Percentiles rank a stretch among this genome's conserved stretches.
These are phyloP conservation scores for Boletus speciosus DNA, from an alignment of 768 basidiomycete species.

Conservation along the genomic window DNA sequence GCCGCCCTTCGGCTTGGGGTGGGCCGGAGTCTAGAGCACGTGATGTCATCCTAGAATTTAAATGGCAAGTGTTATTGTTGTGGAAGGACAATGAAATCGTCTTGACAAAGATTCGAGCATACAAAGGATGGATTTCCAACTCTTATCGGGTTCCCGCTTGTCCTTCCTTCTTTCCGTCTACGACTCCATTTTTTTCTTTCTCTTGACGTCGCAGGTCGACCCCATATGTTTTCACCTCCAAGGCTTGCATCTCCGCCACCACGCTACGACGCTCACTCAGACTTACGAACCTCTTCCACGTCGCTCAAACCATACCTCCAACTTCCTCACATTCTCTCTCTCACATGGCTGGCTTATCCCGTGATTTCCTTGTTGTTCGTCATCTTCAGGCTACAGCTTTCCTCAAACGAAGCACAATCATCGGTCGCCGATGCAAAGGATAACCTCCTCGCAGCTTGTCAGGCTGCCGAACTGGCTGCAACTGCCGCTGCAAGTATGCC, in stretches of 20 bases:
- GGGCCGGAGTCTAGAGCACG: too few relatives aligned
- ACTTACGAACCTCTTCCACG: conserved; percentile 23
- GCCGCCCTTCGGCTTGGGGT: too few relatives aligned
- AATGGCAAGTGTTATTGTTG: too few relatives aligned
- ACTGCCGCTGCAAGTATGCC: conserved; percentile 83
- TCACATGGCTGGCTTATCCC: conserved; percentile 90
- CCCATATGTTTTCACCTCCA: conserved; percentile 29
- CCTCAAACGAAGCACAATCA: conserved; percentile 64
- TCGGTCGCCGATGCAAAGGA: conserved; percentile 67
- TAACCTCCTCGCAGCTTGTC: conserved; percentile 79
- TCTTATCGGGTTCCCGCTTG: conserved; percentile 2
- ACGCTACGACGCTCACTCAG: conserved; percentile 52
- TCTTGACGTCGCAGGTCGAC: conserved; percentile 39
- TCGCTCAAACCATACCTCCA: conserved; percentile 78
- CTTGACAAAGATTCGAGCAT: too few relatives aligned
- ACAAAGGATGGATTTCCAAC: too few relatives aligned
- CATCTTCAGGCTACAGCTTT: conserved; percentile 76
- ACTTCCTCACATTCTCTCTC: conserved; percentile 77
- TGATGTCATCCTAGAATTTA: too few relatives aligned
- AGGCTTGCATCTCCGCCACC: conserved; percentile 45
- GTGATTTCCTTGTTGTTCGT: conserved; percentile 86
- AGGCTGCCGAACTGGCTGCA: conserved; percentile 80
- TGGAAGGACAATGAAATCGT: too few relatives aligned
- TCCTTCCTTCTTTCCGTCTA: conserved; percentile 9
- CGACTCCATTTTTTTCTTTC: conserved; percentile 7